Evolutionary conservation across 768 basidiomycete species (phyloP), one percentile per base, ranked within the genome.

Genomic region (Gelatoporia subvermispora): DNA sequence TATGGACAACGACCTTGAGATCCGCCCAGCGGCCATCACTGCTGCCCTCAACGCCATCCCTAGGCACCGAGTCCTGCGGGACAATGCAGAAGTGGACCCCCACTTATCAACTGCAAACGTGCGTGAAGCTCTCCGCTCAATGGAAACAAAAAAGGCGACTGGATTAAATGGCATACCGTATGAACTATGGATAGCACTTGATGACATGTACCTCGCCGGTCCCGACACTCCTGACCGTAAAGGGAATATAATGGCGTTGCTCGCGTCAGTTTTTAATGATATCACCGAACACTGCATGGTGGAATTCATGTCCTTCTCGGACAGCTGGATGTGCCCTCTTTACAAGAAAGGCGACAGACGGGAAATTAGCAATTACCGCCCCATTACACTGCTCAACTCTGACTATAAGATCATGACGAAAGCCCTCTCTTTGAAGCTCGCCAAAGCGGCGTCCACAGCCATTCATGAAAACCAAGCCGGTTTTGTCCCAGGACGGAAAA

Each of bases 391-490:
- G 0, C 51, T 70, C 0, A 69, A 71, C 41, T 55, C 63, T 0
- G 64, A 69, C 46, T 70, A 70, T 9, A 70, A 70, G 37, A 20
- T 67, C 0, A 43, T 68, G 25, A 71, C 63, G 0, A 65, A 63
- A 41, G 39, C 46, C 0, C 54, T 70, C 0, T 44, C 64, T 0
- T 50, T 50, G 0, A 53, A 58, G 41, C 48, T 70, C 0, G 58
- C 58, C 0, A 18, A 42, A 1, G 47, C 42, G 2, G 52, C 25
- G 0, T 43, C 42, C 0, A n/a, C 21, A 2, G 20, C 70, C 0
- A 59, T 74, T 0, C 68, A 74, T 47, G 15, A 11, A 2, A 53
- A 68, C 56, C 72, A 74, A 51, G 63, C 72, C 0, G 73, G 73
- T 0, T 76, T 76, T 22, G 56, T 76, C 0, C 57, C 48, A 10